Evolutionary conservation across 306 rosid genomes (phyloP), one percentile per base, ranked within the genome.

Genomic region (Adenanthera pavonina): DNA sequence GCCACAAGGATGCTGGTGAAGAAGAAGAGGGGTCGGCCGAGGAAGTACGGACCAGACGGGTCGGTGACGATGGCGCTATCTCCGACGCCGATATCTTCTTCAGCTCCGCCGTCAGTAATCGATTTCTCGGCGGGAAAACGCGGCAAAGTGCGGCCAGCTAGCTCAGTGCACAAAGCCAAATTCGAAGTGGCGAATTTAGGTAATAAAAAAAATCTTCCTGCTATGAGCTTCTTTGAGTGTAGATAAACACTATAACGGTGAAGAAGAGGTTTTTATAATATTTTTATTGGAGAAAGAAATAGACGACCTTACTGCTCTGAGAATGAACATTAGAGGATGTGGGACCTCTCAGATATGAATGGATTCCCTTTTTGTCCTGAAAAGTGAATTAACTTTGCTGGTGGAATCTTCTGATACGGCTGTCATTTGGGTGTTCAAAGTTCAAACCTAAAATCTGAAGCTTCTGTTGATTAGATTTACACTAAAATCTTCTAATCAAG

Each of bases 21-120:
- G 90, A 95, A 95, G 88, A 95, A 95, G 87, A 88, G 99, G 40
- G 99, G 99, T 19, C 86, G 99, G 59, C 99, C 99, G 3, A 91
- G 99, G 82, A 95, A 95, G 89, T 93, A 95, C 52, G 97, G 94
- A 9, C 92, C 92, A 5, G 94, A 93, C 48, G 99, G 98, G 47
- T 86, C 92, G 35, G 94, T 88, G 66, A 74, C 88, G 19, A 73
- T 81, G 93, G 91, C 97, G 78, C 85, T 93, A 80, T 95, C 97
- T 17, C 94, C 97, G 2, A 89, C 85, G 88, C 97, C 99, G 52
- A 91, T 95, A 78, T 95, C 98, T n/a, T 92, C 95, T 0, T 90
- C 97, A 0, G 91, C 92, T 47, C 98, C 98, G 60, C 91, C 93
- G 57, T 93, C 97, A 68, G 92, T 95, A 80, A 95, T 95, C 51